Conservation (phyloP, 164 flowering plant species). For the Dillenia turbinata region DNA sequence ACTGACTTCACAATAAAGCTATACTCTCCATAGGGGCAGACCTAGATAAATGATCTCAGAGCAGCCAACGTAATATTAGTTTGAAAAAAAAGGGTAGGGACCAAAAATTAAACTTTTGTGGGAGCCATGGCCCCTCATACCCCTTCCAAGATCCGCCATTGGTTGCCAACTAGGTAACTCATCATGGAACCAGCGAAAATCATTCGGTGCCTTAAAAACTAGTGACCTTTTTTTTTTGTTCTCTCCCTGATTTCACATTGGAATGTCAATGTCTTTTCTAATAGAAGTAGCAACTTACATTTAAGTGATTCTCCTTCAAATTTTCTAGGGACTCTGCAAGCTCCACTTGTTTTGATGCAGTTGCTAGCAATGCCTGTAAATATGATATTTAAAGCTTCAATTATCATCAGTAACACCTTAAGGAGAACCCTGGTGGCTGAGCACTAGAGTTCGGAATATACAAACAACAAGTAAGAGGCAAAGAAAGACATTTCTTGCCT, state of each 20-base stretch:
- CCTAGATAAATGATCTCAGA: no score
- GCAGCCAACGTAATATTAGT: no score
- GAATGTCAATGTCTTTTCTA: background rate
- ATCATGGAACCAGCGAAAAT: background rate
- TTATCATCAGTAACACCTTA: background rate
- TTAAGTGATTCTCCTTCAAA: constrained; percentile 37
- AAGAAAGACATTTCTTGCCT: constrained; percentile 32
- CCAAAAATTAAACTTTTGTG: no score
- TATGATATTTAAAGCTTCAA: background rate
- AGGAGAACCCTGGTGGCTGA: background rate
- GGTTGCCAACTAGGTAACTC: no score
- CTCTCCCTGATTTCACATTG: no score
- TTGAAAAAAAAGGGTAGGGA: no score
- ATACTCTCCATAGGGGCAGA: no score
- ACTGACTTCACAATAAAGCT: no score
- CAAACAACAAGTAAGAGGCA: background rate
- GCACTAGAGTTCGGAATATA: background rate
- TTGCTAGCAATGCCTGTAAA: constrained; percentile 59
- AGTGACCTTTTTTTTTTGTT: no score
- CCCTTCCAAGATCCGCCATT: background rate
- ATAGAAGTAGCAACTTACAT: constrained; percentile 33
- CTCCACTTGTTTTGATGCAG: constrained; percentile 79
- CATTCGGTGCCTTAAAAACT: background rate
- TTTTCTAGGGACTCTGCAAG: constrained; percentile 75
- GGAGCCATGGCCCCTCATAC: background rate